Base-by-base conservation (phyloP, 2,329 filamentous ascomycete genomes). In the Aspergillus alliaceus region DNA sequence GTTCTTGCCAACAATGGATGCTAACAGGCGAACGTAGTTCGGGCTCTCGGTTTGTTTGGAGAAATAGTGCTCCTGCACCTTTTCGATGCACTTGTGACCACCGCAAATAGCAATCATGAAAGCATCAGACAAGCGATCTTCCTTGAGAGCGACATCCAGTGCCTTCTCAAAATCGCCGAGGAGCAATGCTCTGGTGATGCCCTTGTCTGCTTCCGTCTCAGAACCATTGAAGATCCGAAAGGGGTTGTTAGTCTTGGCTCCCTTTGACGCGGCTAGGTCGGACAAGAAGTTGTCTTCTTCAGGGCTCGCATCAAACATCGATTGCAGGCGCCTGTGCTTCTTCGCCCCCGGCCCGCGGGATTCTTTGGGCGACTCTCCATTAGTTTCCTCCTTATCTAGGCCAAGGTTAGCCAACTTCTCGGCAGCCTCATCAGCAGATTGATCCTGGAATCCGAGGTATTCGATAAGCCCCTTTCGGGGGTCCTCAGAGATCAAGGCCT, bases 71-170 rank as follows among this genome's bases (percentile, higher is more conserved):
- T 90, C 84, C 75, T 98, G 95, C 5, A 93, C 93, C 79, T 96
- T 97, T 68, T 96, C 91, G 42, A 98, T 89, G 59, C 96, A 89
- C 64, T 92, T 90, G 72, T 96, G 91, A 49, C 93, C 95, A 57
- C 95, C 93, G 68, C 93, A 98, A 68, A 98, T 96, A 47, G 96
- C 95, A 71, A 99, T 93, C 80, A 99, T 91, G 77, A 99, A 96
- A 37, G 95, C 95, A 77, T 99, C 95, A 0, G 95, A 95, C 72
- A 98, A 87, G 53, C 93, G 87, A 63, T 96, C 87, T 74, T 97
- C 91, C 68, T 90, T 87, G 15, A 99, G 79, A 66, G 92, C 96
- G 51, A 96, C 86, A 56, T 96, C 90, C 57, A 96, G 88, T 18
- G 95, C 95, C 71, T 90, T 90, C 56, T 93, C 87, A 68, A 99